Base-by-base conservation (phyloP, 1,284 basidiomycete species). In the Volvariella surrecta region DNA sequence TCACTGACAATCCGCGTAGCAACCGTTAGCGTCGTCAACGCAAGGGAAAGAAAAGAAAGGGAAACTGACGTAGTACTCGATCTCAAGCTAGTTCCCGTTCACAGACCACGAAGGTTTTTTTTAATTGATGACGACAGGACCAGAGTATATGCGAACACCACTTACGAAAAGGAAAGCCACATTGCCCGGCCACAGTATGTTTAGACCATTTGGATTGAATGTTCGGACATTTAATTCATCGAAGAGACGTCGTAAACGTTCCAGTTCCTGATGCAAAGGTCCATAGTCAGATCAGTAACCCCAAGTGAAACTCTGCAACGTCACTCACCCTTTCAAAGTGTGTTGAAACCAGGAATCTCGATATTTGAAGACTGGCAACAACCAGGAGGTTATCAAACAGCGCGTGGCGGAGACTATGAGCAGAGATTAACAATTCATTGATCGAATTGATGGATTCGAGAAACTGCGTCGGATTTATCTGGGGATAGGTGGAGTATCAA, bases 141-240 rank as follows among this genome's bases (percentile, higher is more conserved):
- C n/a, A 6, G 18, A 4, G n/a, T 16, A 15, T 16, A 15, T 15
- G 34, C 8, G n/a, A 35, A 35, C 18, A n/a, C 6, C 2, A 82
- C 87, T 62, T 57, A 92, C 89, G 63, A 87, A 94, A 51, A 93
- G 65, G 58, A 90, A 92, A 0, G 84, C 91, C 46, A 82, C 79
- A 53, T 74, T 74, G 32, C 72, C 68, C 1, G 90, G 91, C 78
- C 87, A 86, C 21, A 89, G 64, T 38, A 94, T 74, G 50, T 89
- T 83, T 51, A 94, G 61, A 2, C 90, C 91, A 3, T 70, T 81
- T 1, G 85, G 84, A 56, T 93, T 88, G 62, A 82, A 90, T 15
- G 85, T 49, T 38, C 73, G 69, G 19, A 58, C 58, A 58, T 94
- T 94, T 42, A 82, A 61, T 40, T 75, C 68, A 28, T 78, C 73